These are phyloP conservation scores for Calonectria montana DNA, from an alignment of 2,329 filamentous ascomycete genomes.

Conservation along the genomic window DNA sequence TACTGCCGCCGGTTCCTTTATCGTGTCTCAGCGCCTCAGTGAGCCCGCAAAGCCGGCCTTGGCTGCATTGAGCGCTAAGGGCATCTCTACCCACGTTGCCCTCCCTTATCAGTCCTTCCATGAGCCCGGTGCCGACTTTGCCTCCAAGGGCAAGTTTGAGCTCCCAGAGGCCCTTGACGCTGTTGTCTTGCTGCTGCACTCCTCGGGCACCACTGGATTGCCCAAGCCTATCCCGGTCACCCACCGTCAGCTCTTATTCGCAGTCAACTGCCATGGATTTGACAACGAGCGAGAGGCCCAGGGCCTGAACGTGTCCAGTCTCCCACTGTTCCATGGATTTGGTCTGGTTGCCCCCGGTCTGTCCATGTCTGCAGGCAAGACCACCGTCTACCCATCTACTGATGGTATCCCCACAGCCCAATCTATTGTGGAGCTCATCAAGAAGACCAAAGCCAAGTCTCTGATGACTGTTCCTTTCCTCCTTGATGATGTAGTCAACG, in stretches of 20 bases:
- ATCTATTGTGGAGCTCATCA: constrained; percentile 40
- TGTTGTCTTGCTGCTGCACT: constrained; percentile 46
- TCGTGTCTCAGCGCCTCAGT: constrained; percentile 32
- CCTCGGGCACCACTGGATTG: constrained; percentile 49
- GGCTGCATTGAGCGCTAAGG: constrained; percentile 26
- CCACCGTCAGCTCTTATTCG: constrained; percentile 44
- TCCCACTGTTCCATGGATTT: constrained; percentile 50
- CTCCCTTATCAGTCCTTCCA: constrained; percentile 24
- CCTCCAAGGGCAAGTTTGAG: constrained; percentile 24
- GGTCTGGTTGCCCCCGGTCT: constrained; percentile 47
- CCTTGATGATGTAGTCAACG: constrained; percentile 46
- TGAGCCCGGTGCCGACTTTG: constrained; percentile 19
- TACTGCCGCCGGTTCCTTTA: constrained; percentile 28
- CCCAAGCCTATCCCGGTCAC: constrained; percentile 49
- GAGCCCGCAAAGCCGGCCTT: constrained; percentile 26
- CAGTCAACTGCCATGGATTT: constrained; percentile 44
- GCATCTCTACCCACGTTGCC: constrained; percentile 28
- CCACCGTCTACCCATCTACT: constrained; percentile 42
- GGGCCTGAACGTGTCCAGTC: constrained; percentile 45
- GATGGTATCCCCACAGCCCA: constrained; percentile 38
- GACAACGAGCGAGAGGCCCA: constrained; percentile 28
- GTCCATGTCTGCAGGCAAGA: constrained; percentile 43
- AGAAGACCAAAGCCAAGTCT: constrained; percentile 34
- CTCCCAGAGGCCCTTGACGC: constrained; percentile 36
- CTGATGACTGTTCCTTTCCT: constrained; percentile 50